Evolutionary conservation across 306 rosid species (phyloP).

Genomic region (Luffa acutangula): DNA sequence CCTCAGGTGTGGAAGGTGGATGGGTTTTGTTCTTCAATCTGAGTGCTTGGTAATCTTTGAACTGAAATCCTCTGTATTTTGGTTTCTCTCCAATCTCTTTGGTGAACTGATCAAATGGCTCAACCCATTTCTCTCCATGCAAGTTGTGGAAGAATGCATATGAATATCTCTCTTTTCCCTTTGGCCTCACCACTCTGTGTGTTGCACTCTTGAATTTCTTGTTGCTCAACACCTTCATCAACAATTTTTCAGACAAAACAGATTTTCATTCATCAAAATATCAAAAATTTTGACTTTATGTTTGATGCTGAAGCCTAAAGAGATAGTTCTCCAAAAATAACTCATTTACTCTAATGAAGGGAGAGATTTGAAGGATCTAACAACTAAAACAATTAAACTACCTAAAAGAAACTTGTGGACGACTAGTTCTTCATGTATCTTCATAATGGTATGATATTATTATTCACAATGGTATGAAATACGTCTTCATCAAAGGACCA

Average conservation of each 20-base stretch:
- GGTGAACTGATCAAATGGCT: slow-evolving; percentile 37
- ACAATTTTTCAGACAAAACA: background rate
- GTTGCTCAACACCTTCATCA: slow-evolving; percentile 34
- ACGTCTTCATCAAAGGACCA: too few species aligned
- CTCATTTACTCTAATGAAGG: too few species aligned
- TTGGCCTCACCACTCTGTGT: slow-evolving; percentile 30
- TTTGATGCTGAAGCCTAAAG: too few species aligned
- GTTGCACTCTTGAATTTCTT: slow-evolving; percentile 39
- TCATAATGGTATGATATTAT: too few species aligned
- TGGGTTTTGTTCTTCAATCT: slow-evolving; percentile 34
- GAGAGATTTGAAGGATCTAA: too few species aligned
- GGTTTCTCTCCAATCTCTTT: slow-evolving; percentile 37
- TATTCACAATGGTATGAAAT: too few species aligned
- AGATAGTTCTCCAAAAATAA: too few species aligned
- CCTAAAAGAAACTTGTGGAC: too few species aligned
- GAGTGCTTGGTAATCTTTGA: slow-evolving; percentile 27
- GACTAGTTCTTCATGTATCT: too few species aligned
- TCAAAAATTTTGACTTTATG: too few species aligned
- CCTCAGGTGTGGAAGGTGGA: slow-evolving; percentile 37
- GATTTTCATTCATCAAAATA: background rate
- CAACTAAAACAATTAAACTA: too few species aligned
- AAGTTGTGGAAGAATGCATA: slow-evolving; percentile 33
- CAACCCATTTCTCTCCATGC: slow-evolving; percentile 38
- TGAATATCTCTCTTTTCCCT: slow-evolving; percentile 26
- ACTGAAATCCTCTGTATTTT: slow-evolving; percentile 30